Evolutionary conservation across 345 rosid genomes (phyloP), one percentile per base, ranked within the genome.

Genomic region (Brassica napus): DNA sequence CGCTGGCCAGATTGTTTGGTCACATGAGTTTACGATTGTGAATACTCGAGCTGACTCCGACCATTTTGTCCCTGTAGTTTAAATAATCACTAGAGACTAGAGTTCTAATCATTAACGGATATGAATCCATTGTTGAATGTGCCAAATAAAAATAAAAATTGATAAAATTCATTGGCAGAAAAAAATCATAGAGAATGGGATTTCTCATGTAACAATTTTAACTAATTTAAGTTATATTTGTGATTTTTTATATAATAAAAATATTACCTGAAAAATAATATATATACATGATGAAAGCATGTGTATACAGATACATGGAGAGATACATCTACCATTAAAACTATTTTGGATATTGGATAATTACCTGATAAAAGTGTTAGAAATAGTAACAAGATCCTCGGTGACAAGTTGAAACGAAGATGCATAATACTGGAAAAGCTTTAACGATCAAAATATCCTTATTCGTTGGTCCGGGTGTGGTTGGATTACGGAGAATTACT

Each of bases 1-100:
- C 26, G 78, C 98, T 0, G 98, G 98, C 97, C 97, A 94, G 24
- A 94, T 63, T n/a, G 76, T 84, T 59, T 89, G 89, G 37, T 84
- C 78, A 78, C 98, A 94, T 35, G 75, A 31, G 78, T 92, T 94
- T 24, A 88, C 72, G 7, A 94, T 85, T 14, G 98, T 94, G 76
- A 92, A 94, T 32, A 85, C 47, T 80, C 98, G 58, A 5, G 87
- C 87, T 14, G 88, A 68, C 30, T 85, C 87, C 0, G 86, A 73
- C 66, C 71, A 26, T 71, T 65, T 67, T 61, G 83, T 69, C 60
- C 87, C 97, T 93, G 68, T 12, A 24, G 1, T 4, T 39, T 35
- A 62, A 12, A 21, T 61, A 8, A 4, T 54, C n/a, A 61, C 60
- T 32, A 0, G 24, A 42, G 47, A 61, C 60, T 32, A 0, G 24